phyloP scores from a whole-genome alignment of 2,329 filamentous ascomycete species.

The Cladophialophora psammophila region DNA sequence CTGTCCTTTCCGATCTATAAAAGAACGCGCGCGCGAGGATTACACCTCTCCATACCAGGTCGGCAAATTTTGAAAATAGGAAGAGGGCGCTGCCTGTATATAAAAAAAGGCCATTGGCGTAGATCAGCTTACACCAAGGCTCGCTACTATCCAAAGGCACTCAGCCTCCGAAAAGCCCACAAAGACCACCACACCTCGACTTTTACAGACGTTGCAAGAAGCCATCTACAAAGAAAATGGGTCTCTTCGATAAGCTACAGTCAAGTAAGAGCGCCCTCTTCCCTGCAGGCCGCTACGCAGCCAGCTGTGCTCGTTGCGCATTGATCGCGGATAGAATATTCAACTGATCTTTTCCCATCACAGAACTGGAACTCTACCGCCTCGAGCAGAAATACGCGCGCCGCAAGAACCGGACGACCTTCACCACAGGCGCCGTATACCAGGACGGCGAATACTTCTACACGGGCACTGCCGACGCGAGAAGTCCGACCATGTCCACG shows the following conservation, averaged over 20 bases:
- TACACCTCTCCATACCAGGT: background rate
- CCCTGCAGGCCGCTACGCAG: background rate
- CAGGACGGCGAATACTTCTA: constrained; percentile 96
- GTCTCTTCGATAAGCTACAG: constrained; percentile 60
- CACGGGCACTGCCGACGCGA: constrained; percentile 47
- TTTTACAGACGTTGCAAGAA: background rate
- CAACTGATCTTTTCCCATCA: constrained; percentile 3
- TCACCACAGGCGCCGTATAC: constrained; percentile 87
- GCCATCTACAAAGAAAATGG: constrained; percentile 48
- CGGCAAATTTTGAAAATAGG: background rate
- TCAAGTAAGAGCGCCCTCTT: constrained; percentile 51
- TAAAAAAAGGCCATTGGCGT: background rate
- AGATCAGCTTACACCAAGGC: constrained; percentile 22
- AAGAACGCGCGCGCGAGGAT: background rate
- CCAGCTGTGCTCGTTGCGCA: background rate
- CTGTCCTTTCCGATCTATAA: background rate
- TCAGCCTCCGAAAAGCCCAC: background rate
- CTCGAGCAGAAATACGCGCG: constrained; percentile 95
- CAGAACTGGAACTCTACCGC: constrained; percentile 86
- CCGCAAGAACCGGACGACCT: constrained; percentile 87
- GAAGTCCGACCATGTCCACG: constrained; percentile 32
- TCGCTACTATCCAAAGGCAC: background rate
- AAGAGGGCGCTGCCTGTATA: background rate
- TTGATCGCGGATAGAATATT: background rate
- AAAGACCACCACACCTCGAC: background rate